These are phyloP conservation scores for Cucurbita pepo DNA, from an alignment of 306 rosid species.

Conservation along the genomic window DNA sequence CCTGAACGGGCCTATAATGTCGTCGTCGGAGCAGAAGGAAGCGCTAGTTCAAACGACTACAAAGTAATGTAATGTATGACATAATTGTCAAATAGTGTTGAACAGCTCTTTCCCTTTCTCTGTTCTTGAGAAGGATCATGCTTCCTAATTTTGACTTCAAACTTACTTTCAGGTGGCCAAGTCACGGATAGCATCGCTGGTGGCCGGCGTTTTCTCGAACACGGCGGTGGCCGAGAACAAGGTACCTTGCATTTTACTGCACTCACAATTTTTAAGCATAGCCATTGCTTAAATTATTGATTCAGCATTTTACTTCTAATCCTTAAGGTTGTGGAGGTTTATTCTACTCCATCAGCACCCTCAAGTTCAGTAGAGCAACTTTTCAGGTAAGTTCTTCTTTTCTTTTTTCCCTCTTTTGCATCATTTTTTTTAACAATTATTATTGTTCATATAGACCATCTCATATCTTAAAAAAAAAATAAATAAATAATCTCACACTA, in stretches of 20 bases:
- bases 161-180: slow-evolving; percentile 41
- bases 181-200: slow-evolving; percentile 69
- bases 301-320: background rate
- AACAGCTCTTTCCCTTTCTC: background rate
- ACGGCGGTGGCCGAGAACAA: slow-evolving; percentile 84
- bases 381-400: slow-evolving; percentile 42
- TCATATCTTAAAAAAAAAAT: background rate
- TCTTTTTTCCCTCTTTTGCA: background rate
- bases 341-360: slow-evolving; percentile 58
- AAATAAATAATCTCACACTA: background rate
- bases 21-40: slow-evolving; percentile 68
- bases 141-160: background rate
- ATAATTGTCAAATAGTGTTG: slow-evolving; percentile 19
- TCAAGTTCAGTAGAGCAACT: slow-evolving; percentile 49
- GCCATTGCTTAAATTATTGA: background rate
- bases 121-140: slow-evolving; percentile 11
- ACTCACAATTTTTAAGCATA: background rate
- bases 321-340: slow-evolving; percentile 65
- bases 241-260: slow-evolving; percentile 23
- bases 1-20: slow-evolving; percentile 61
- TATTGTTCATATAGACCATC: background rate
- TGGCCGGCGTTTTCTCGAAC: slow-evolving; percentile 82
- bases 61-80: slow-evolving; percentile 99
- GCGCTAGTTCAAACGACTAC: slow-evolving; percentile 60
- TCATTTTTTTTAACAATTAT: background rate